Base-by-base conservation (phyloP, 306 rosid genomes). In the Vigna nakashimae region DNA sequence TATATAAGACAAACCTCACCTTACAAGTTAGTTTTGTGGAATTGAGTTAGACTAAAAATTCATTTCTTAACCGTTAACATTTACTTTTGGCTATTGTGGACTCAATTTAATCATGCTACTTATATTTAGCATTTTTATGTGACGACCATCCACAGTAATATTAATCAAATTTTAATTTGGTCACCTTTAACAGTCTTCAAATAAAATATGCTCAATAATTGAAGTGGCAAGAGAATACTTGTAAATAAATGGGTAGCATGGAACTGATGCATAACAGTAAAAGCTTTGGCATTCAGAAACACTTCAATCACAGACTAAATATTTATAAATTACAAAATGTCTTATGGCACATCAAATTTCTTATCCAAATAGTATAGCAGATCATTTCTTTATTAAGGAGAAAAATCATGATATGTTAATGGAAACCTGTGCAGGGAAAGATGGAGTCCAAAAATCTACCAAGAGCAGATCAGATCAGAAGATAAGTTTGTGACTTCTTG, bases 401-500 rank as follows among this genome's bases (percentile, higher is more conserved):
- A 14, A 10, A 53, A 24, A 24, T 53, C 56, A 51, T 50, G 65
- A 51, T 16, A 52, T 3, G 45, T 52, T 38, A 50, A 49, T 63
- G 52, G 42, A 64, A 34, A 49, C n/a, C 28, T 66, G 50, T 68
- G 63, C 12, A 49, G 26, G 62, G 51, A 53, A 4, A 30, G 59
- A 55, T 45, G 45, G 38, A 42, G 38, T 45, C 16, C 15, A 16
- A n/a, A 55, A 24, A n/a, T 76, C 63, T 7, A 51, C 52, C 13
- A 15, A 15, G 26, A 79, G 74, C 46, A 70, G 10, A 42, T 42
- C 59, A 18, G 7, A 46, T 75, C 43, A 13, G 40, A 56, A 58
- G 67, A n/a, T 51, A 42, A 42, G 48, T 17, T 17, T 64, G 49
- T 6, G 22, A 50, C 43, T 63, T 43, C 67, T 36, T 60, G 17